Evolutionary conservation across 352 stramenopile genomes (phyloP).

Genomic region (Globisporangium mamillatum): DNA sequence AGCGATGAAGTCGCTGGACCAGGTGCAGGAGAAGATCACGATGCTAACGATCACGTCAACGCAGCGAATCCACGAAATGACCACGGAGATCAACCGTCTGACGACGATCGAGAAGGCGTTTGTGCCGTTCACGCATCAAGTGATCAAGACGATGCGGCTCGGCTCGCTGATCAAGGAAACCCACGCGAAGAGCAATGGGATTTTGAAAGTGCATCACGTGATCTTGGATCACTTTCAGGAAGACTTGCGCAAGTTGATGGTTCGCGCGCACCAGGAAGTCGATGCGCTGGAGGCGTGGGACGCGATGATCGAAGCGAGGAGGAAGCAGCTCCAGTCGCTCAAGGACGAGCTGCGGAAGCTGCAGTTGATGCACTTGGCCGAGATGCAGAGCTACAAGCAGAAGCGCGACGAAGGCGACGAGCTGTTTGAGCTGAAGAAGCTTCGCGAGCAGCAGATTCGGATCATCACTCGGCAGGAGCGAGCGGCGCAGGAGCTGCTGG

Average conservation of each 20-base stretch:
- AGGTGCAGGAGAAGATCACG: slow-evolving; percentile 50
- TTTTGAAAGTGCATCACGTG: slow-evolving; percentile 37
- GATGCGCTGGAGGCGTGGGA: slow-evolving; percentile 63
- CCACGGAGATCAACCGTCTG: slow-evolving; percentile 57
- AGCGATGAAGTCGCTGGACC: slow-evolving; percentile 53
- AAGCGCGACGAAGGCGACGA: slow-evolving; percentile 69
- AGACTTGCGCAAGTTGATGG: slow-evolving; percentile 53
- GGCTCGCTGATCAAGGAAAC: slow-evolving; percentile 38
- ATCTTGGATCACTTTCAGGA: slow-evolving; percentile 57
- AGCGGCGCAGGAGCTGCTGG: slow-evolving; percentile 37
- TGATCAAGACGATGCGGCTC: slow-evolving; percentile 49
- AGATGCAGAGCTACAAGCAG: slow-evolving; percentile 56
- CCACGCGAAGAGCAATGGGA: slow-evolving; percentile 33
- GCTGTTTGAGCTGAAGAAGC: slow-evolving; percentile 52
- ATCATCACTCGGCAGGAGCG: slow-evolving; percentile 48
- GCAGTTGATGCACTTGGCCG: slow-evolving; percentile 58
- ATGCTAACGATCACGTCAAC: slow-evolving; percentile 44
- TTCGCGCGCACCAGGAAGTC: slow-evolving; percentile 49
- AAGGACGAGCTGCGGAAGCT: slow-evolving; percentile 53
- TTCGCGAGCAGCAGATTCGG: slow-evolving; percentile 46
- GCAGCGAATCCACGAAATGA: slow-evolving; percentile 59
- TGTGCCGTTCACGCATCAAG: slow-evolving; percentile 73
- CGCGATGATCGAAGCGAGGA: slow-evolving; percentile 54
- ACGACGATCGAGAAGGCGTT: slow-evolving; percentile 65
- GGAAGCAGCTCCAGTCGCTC: slow-evolving; percentile 56